Base-by-base conservation (phyloP, 2,329 filamentous ascomycete species). In the Aphanoascus verrucosus region DNA sequence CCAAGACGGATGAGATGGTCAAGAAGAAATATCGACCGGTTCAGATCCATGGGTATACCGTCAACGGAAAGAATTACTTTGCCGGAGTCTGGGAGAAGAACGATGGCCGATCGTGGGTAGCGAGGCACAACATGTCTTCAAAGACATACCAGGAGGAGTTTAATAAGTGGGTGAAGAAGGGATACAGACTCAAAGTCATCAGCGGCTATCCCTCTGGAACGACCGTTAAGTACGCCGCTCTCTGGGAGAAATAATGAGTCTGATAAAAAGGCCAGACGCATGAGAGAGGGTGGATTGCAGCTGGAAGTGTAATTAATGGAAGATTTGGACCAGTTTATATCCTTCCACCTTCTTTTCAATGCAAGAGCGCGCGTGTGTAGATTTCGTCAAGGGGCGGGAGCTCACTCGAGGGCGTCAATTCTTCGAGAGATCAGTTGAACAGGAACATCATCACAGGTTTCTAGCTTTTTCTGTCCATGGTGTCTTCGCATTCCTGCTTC, bases 401-500 rank as follows among this genome's bases (percentile, higher is more conserved):
- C n/a, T n/a, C n/a, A n/a, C n/a, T n/a, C n/a, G n/a, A n/a, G n/a
- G n/a, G n/a, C n/a, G n/a, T n/a, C n/a, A n/a, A n/a, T n/a, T n/a
- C n/a, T n/a, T n/a, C n/a, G n/a, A n/a, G n/a, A n/a, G n/a, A n/a
- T n/a, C n/a, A n/a, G n/a, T n/a, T n/a, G n/a, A n/a, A n/a, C n/a
- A n/a, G n/a, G n/a, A n/a, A n/a, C n/a, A 28, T 28, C 7, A 28
- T 28, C 23, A 28, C 23, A 28, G 7, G 23, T 35, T n/a, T n/a
- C 37, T 46, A 44, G 32, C 37, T 48, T 55, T 47, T 48, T 43
- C 59, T 55, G 23, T 56, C 56, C 66, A 75, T 70, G 17, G 67
- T 61, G 23, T 66, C 65, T 52, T 68, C 65, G 58, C 73, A 75
- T 12, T 66, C 62, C 14, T 60, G 59, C 11, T 64, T 64, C 11